Evolutionary conservation across 75 land plant species (phyloP).

Genomic region (Cunninghamia lanceolata): DNA sequence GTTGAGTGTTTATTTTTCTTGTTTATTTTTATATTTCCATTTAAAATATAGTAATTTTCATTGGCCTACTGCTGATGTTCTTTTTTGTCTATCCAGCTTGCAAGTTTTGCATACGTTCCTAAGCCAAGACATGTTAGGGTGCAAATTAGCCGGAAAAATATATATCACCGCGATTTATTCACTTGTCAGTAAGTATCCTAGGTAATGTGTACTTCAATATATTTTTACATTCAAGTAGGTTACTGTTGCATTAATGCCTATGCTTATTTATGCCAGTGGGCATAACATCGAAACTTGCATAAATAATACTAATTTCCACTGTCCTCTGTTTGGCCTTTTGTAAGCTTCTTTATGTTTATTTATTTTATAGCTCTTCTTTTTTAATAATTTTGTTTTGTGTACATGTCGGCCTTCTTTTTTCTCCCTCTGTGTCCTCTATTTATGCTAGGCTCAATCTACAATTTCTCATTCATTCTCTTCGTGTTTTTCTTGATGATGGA

Average conservation of each 20-base stretch:
- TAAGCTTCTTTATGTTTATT: no score
- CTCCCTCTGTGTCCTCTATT: no score
- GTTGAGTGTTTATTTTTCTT: neutral
- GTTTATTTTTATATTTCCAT: neutral
- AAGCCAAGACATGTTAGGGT: constrained; percentile 63
- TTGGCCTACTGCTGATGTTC: neutral
- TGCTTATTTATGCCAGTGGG: neutral
- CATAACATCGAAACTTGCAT: no score
- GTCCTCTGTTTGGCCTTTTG: no score
- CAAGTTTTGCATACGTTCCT: constrained; percentile 64
- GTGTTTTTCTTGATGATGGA: no score
- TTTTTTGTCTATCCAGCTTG: constrained; percentile 52
- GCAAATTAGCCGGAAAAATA: constrained; percentile 69
- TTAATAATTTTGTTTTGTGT: no score
- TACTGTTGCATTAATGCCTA: neutral
- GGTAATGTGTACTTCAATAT: constrained; percentile 1
- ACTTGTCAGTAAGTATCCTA: constrained; percentile 83
- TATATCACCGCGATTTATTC: constrained; percentile 68
- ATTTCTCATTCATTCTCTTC: no score
- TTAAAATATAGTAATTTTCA: neutral
- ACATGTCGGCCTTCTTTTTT: no score
- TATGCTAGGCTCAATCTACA: no score
- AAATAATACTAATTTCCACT: no score
- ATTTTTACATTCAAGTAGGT: neutral
- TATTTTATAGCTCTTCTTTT: no score